Conservation (phyloP, 305 asterid species). For the Ilex paraguariensis region DNA sequence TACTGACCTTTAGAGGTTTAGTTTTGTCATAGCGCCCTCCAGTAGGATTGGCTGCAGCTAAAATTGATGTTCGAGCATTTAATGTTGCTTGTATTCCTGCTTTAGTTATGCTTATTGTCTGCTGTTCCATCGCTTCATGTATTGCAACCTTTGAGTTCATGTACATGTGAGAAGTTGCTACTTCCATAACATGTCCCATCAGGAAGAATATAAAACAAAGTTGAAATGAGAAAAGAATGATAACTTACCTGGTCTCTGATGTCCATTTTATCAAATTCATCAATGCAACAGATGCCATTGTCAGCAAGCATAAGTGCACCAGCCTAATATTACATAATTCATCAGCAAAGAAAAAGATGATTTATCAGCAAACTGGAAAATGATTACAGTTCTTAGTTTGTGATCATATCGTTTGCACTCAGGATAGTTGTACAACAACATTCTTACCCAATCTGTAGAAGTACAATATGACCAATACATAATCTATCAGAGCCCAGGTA, state of each 20-base stretch:
- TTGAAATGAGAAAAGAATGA: no score
- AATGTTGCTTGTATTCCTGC: conserved; percentile 98
- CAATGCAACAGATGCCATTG: conserved; percentile 95
- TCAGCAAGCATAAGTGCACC: conserved; percentile 98
- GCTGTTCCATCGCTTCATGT: conserved; percentile 99
- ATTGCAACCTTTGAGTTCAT: conserved; percentile 71
- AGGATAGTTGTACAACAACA: no score
- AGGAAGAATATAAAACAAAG: no score
- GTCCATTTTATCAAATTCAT: conserved; percentile 98
- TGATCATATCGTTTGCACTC: no score
- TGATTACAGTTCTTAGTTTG: no score
- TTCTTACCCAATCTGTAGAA: no score
- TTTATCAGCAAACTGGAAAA: no score
- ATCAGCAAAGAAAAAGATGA: neutral
- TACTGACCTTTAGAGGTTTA: conserved; percentile 86
- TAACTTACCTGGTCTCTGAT: conserved; percentile 78
- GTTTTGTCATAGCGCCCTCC: conserved; percentile 98
- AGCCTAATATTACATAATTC: conserved; percentile 44
- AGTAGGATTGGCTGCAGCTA: conserved; percentile 97
- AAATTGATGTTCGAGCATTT: conserved; percentile 94
- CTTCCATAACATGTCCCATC: neutral
- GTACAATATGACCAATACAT: no score
- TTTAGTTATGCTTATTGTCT: conserved; percentile 97
- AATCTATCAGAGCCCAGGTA: no score
- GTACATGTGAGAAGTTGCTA: conserved; percentile 13